phyloP scores from a whole-genome alignment of 1,139 yeast species.

The Candida freyschussii region DNA sequence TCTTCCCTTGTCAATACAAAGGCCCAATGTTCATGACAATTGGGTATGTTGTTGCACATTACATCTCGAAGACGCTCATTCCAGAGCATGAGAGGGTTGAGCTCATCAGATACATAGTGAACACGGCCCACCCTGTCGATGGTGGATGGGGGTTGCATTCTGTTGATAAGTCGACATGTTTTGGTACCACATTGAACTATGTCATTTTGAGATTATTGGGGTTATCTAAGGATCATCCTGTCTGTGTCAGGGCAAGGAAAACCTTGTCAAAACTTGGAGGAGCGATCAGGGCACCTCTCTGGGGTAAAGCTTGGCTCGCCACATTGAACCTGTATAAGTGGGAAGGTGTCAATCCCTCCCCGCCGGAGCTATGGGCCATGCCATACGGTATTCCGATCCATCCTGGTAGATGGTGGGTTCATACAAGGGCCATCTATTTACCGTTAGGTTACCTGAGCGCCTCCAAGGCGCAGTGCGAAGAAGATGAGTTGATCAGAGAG shows the following conservation, averaged over 20 bases:
- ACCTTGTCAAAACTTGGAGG: constrained; percentile 78
- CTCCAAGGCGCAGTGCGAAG: constrained; percentile 47
- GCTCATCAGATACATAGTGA: constrained; percentile 76
- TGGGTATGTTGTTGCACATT: constrained; percentile 76
- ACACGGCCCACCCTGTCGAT: constrained; percentile 92
- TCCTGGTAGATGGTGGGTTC: constrained; percentile 99
- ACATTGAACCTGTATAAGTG: constrained; percentile 77
- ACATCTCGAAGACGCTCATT: constrained; percentile 64
- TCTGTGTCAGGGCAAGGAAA: constrained; percentile 69
- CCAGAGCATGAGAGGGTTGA: constrained; percentile 65
- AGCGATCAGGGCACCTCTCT: constrained; percentile 86
- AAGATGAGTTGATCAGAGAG: constrained; percentile 59
- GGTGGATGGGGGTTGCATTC: constrained; percentile 99
- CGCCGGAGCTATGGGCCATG: constrained; percentile 88
- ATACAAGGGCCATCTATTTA: constrained; percentile 85
- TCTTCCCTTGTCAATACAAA: constrained; percentile 86
- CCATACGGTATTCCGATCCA: constrained; percentile 82
- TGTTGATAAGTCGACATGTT: constrained; percentile 88
- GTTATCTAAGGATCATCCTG: constrained; percentile 66
- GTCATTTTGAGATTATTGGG: constrained; percentile 76
- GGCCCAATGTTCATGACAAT: constrained; percentile 98
- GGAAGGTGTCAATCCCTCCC: constrained; percentile 98
- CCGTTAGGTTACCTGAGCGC: constrained; percentile 82
- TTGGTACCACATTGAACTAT: constrained; percentile 89
- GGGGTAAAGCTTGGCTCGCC: constrained; percentile 96